Evolutionary conservation across 2,329 filamentous ascomycete genomes (phyloP).

Genomic region (Trichoderma cornu-damae): DNA sequence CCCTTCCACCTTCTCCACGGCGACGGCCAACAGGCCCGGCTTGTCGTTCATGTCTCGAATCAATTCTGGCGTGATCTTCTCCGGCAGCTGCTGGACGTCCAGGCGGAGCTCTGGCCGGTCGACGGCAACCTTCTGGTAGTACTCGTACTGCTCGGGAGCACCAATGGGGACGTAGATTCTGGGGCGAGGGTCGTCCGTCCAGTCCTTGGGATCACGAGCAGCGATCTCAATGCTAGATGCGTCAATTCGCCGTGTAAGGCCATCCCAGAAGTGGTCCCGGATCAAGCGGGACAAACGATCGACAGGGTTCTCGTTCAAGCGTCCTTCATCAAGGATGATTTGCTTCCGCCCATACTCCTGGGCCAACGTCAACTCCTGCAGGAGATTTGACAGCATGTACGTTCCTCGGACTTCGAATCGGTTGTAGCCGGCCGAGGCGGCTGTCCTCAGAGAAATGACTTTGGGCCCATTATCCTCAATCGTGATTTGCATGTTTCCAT

Average conservation of each 20-base stretch:
- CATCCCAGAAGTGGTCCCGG: conserved; percentile 86
- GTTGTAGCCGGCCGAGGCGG: conserved; percentile 78
- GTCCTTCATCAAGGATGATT: conserved; percentile 84
- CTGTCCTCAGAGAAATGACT: conserved; percentile 78
- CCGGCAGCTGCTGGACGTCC: conserved; percentile 75
- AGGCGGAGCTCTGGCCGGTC: conserved; percentile 78
- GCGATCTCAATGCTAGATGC: conserved; percentile 80
- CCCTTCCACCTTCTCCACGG: conserved; percentile 72
- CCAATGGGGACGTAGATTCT: conserved; percentile 86
- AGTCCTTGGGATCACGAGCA: conserved; percentile 88
- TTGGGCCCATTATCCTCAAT: conserved; percentile 95
- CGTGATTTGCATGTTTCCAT: conserved; percentile 93
- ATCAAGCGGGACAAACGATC: conserved; percentile 82
- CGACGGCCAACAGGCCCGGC: conserved; percentile 83
- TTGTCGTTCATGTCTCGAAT: conserved; percentile 80
- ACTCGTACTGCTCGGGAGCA: conserved; percentile 81
- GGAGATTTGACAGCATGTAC: conserved; percentile 93
- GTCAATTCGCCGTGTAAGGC: conserved; percentile 84
- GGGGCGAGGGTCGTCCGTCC: conserved; percentile 82
- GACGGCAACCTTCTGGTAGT: conserved; percentile 75
- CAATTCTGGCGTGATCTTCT: conserved; percentile 72
- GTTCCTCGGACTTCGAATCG: conserved; percentile 89
- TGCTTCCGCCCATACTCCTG: conserved; percentile 85
- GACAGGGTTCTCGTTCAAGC: conserved; percentile 92
- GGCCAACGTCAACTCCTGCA: conserved; percentile 90